phyloP scores from a whole-genome alignment of 768 basidiomycete genomes.

The Collybia sp. region DNA sequence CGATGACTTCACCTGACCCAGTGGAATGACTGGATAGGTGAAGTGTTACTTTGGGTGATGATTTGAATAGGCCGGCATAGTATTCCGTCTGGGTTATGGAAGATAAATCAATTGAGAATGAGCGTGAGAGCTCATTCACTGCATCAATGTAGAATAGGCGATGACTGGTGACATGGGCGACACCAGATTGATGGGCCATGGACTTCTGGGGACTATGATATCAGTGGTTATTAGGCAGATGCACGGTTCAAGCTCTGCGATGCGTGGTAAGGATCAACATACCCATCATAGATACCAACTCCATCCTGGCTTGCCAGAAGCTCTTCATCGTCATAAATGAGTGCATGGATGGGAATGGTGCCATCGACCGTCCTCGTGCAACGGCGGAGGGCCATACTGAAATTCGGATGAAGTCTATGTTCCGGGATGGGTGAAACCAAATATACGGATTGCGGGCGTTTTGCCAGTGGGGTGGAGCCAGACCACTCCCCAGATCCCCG shows the following conservation, averaged over 20 bases:
- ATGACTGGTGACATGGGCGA: constrained; percentile 71
- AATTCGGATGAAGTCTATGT: not conserved
- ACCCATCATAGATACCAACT: constrained; percentile 94
- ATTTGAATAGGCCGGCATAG: constrained; percentile 88
- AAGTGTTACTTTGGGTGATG: constrained; percentile 85
- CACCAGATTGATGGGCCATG: constrained; percentile 71
- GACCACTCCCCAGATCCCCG: too few species aligned
- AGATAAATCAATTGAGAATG: constrained; percentile 65
- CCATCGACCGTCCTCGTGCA: constrained; percentile 62
- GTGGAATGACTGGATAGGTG: constrained; percentile 38
- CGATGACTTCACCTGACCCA: constrained; percentile 14
- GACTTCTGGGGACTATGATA: constrained; percentile 72
- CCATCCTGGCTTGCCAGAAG: constrained; percentile 66
- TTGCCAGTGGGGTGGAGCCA: not conserved
- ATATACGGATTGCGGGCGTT: not conserved
- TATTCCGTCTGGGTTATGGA: constrained; percentile 74
- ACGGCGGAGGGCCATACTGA: constrained; percentile 47
- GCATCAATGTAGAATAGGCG: constrained; percentile 79
- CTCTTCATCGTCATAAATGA: constrained; percentile 80
- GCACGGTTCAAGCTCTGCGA: constrained; percentile 6
- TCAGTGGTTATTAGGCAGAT: constrained; percentile 21
- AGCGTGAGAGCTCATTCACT: constrained; percentile 41
- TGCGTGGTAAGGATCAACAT: constrained; percentile 21
- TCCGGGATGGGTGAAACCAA: not conserved
- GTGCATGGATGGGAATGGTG: constrained; percentile 70